Percentiles rank a stretch among this genome's conserved stretches.
phyloP scores from a whole-genome alignment of 441 rosid species.

The Erodium texanum region DNA sequence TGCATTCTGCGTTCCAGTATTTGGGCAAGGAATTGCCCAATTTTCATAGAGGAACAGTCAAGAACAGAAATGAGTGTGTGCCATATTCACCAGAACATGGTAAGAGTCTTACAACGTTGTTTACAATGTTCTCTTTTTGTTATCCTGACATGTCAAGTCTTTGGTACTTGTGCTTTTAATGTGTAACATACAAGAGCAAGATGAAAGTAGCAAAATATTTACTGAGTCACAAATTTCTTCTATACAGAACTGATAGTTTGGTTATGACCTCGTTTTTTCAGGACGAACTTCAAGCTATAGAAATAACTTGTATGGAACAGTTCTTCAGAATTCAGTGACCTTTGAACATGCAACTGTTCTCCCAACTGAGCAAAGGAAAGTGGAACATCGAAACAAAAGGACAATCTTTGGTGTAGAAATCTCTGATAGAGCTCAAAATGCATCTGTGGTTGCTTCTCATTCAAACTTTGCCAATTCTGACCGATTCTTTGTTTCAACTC shows the following conservation, averaged over 20 bases:
- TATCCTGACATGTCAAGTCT: no score
- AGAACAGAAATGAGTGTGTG: background rate
- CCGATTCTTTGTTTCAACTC: background rate
- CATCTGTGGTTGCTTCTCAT: background rate
- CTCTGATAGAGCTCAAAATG: background rate
- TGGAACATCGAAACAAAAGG: background rate
- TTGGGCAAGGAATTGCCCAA: constrained; percentile 1
- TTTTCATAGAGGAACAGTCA: background rate
- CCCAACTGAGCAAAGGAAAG: background rate
- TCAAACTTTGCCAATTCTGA: background rate
- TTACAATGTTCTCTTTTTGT: background rate
- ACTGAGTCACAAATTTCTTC: background rate
- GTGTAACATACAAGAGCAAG: no score
- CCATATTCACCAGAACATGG: background rate
- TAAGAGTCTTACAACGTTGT: background rate
- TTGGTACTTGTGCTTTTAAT: no score
- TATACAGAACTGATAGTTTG: background rate
- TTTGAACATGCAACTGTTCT: background rate
- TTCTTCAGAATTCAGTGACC: background rate
- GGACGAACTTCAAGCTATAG: background rate
- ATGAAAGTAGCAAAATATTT: background rate
- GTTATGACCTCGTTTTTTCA: background rate
- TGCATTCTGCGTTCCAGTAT: background rate
- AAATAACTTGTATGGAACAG: background rate
- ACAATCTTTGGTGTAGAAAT: background rate